phyloP scores from a whole-genome alignment of 805 yeast genomes.

The Barnettozyma sucrosica region DNA sequence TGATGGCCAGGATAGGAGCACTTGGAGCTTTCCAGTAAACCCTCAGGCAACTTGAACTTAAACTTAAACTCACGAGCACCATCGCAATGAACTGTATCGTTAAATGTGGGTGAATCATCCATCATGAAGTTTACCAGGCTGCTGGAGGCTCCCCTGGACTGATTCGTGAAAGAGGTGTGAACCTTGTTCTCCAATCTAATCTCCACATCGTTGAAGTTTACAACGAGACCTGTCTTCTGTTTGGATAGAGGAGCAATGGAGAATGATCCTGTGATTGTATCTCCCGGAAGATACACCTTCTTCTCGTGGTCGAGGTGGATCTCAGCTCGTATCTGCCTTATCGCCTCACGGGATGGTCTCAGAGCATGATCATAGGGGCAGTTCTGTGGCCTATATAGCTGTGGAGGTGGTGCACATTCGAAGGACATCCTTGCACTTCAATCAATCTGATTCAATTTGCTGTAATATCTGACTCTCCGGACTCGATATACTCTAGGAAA shows the following conservation, averaged over 20 bases:
- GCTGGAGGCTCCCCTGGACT: conserved; percentile 1
- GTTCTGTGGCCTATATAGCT: background rate
- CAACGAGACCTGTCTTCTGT: conserved; percentile 7
- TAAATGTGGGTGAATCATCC: conserved; percentile 13
- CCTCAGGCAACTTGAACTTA: conserved; percentile 13
- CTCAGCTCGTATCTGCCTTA: conserved; percentile 15
- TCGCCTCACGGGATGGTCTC: conserved; percentile 15
- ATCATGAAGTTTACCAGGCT: conserved; percentile 13
- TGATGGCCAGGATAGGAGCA: background rate
- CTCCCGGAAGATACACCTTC: conserved; percentile 16
- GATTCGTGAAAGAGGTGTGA: conserved; percentile 2
- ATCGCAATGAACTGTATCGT: background rate
- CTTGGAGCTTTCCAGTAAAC: conserved; percentile 10
- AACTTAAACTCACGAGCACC: conserved; percentile 11
- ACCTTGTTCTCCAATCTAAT: conserved; percentile 16
- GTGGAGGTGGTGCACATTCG: background rate
- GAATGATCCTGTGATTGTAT: conserved; percentile 14
- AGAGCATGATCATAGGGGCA: conserved; percentile 4
- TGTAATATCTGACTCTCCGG: too few relatives aligned
- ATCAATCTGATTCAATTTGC: background rate
- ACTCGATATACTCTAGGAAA: too few relatives aligned
- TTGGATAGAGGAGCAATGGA: conserved; percentile 7
- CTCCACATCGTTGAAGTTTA: conserved; percentile 19
- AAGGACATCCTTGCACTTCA: background rate
- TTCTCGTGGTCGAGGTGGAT: conserved; percentile 8